These are phyloP conservation scores for Globisporangium uncinulatum DNA, from an alignment of 352 stramenopile genomes.

Conservation along the genomic window DNA sequence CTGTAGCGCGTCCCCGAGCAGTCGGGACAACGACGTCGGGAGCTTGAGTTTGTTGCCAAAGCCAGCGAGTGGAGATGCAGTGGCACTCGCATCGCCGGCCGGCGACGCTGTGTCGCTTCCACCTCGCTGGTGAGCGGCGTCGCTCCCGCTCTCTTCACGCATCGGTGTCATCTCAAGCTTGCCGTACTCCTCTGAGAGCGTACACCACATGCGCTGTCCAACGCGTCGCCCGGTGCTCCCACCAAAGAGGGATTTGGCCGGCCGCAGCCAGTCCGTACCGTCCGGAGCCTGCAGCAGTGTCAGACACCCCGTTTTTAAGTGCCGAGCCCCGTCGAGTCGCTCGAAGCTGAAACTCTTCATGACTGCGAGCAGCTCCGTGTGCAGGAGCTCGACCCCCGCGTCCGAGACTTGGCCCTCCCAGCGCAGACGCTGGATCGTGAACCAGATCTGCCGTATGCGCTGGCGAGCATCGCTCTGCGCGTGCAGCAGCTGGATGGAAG, in stretches of 20 bases:
- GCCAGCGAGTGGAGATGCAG: slow-evolving; percentile 10
- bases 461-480: slow-evolving; percentile 55
- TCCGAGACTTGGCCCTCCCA: slow-evolving; percentile 34
- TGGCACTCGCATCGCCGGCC: background rate
- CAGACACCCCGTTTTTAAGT: slow-evolving; percentile 42
- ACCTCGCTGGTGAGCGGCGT: background rate
- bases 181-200: slow-evolving; percentile 51
- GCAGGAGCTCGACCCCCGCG: slow-evolving; percentile 24
- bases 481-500: slow-evolving; percentile 61
- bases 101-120: background rate
- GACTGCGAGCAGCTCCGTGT: slow-evolving; percentile 28
- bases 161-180: slow-evolving; percentile 46
- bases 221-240: slow-evolving; percentile 4
- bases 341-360: slow-evolving; percentile 51
- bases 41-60: slow-evolving; percentile 34
- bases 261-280: slow-evolving; percentile 7
- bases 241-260: slow-evolving; percentile 27
- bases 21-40: slow-evolving; percentile 44
- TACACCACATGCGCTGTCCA: slow-evolving; percentile 40
- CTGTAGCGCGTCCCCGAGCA: slow-evolving; percentile 45
- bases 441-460: slow-evolving; percentile 57
- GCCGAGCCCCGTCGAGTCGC: slow-evolving; percentile 40
- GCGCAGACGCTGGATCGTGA: slow-evolving; percentile 46
- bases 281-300: slow-evolving; percentile 39
- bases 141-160: slow-evolving; percentile 9